Evolutionary conservation across 306 rosid genomes (phyloP).

Genomic region (Medicago lupulina): DNA sequence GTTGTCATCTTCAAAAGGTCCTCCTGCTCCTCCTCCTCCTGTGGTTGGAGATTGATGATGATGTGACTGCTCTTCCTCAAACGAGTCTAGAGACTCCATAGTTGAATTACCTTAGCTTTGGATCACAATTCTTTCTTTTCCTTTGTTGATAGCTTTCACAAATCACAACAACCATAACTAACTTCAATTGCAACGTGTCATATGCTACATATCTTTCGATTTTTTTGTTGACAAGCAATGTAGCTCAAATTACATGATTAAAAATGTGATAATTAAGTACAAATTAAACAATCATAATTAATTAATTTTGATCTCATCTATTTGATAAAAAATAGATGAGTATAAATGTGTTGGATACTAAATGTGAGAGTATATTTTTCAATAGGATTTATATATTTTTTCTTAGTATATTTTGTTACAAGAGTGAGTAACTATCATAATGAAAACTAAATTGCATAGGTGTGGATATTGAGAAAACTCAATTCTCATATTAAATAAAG

Average conservation of each 20-base stretch:
- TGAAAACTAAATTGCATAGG: too few relatives aligned
- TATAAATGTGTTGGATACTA: too few relatives aligned
- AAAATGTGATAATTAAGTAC: too few relatives aligned
- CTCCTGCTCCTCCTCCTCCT: conserved; percentile 1
- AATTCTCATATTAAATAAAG: too few relatives aligned
- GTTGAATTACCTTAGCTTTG: not conserved
- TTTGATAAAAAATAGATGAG: too few relatives aligned
- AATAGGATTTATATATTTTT: too few relatives aligned
- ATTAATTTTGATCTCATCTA: too few relatives aligned
- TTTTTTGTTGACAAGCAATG: not conserved
- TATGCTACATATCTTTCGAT: not conserved
- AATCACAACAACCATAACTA: not conserved
- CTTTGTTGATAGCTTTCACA: not conserved
- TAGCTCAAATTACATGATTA: not conserved
- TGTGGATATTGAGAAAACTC: too few relatives aligned
- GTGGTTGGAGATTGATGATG: conserved; percentile 25
- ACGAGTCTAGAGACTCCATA: conserved; percentile 10
- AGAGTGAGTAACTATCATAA: too few relatives aligned
- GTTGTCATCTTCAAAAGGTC: conserved; percentile 53
- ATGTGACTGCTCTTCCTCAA: conserved; percentile 16
- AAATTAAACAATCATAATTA: not conserved
- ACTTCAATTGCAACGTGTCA: conserved; percentile 1
- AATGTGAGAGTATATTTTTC: too few relatives aligned
- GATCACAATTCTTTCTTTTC: not conserved
- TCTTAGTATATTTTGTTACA: too few relatives aligned